A percentile compares a stretch with the other conserved stretches of the same genome.
phyloP scores from a whole-genome alignment of 331 rosid species.

The Telfairia occidentalis region DNA sequence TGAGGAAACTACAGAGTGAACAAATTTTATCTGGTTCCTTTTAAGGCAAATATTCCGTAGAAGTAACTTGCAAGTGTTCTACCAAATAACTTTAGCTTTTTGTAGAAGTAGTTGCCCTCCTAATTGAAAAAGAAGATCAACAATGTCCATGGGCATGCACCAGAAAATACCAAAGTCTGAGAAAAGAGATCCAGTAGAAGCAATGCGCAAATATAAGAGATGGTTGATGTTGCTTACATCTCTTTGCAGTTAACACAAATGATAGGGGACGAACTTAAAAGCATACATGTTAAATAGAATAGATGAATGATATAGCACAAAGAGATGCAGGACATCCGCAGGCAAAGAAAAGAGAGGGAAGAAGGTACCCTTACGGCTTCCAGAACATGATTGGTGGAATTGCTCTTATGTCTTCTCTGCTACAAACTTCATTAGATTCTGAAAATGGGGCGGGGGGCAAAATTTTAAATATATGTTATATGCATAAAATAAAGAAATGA shows the following conservation, averaged over 20 bases:
- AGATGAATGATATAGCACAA: background rate
- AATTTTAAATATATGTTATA: too few relatives aligned
- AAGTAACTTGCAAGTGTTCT: background rate
- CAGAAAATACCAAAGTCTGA: background rate
- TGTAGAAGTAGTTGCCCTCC: background rate
- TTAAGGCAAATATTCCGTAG: background rate
- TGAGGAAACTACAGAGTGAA: background rate
- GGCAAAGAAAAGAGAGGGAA: background rate
- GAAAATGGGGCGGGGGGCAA: too few relatives aligned
- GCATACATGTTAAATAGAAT: background rate
- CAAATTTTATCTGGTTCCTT: background rate
- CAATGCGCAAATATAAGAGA: background rate
- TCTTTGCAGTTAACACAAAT: background rate
- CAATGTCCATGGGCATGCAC: background rate
- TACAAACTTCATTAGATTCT: slow-evolving; percentile 80
- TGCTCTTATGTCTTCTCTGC: slow-evolving; percentile 79
- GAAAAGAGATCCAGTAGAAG: background rate
- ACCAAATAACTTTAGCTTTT: background rate
- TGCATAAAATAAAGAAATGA: background rate
- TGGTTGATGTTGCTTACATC: background rate
- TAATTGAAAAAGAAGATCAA: background rate
- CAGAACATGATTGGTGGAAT: slow-evolving; percentile 86
- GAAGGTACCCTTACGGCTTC: slow-evolving; percentile 52
- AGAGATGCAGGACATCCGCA: background rate
- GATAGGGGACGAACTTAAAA: background rate